These are phyloP conservation scores for Coemansia asiatica DNA, from an alignment of 192 early-diverging fungal genomes.

Conservation along the genomic window DNA sequence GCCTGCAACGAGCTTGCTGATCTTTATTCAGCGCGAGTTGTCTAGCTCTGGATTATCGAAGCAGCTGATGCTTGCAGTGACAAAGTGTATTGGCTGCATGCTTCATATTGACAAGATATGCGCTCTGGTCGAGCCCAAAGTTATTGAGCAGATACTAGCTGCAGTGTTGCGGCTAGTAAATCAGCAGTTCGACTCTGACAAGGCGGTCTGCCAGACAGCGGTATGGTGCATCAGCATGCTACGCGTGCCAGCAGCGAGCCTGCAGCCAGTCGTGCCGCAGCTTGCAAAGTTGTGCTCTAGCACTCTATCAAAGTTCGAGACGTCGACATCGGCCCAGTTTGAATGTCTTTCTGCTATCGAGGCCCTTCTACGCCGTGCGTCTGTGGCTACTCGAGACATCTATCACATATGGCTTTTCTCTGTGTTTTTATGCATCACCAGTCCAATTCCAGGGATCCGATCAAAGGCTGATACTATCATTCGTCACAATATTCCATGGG, in stretches of 20 bases:
- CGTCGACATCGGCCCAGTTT: conserved; percentile 34
- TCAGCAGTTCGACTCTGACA: conserved; percentile 19
- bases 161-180: conserved; percentile 5
- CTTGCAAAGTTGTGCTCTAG: conserved; percentile 16
- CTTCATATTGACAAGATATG: conserved; percentile 23
- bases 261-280: conserved; percentile 15
- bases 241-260: conserved; percentile 14
- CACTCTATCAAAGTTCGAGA: conserved; percentile 14
- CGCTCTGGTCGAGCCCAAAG: conserved; percentile 2
- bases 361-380: conserved; percentile 29
- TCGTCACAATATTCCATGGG: conserved; percentile 49
- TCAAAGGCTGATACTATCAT: conserved; percentile 44
- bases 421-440: conserved; percentile 35
- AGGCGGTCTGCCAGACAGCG: conserved; percentile 28
- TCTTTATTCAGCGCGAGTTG: conserved; percentile 29
- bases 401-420: conserved; percentile 40
- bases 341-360: conserved; percentile 45
- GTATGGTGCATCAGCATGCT: conserved; percentile 32
- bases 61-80: conserved; percentile 20
- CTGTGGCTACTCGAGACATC: conserved; percentile 24
- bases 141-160: conserved; percentile 8
- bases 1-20: conserved; percentile 8
- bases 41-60: neutral
- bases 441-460: conserved; percentile 39
- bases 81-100: conserved; percentile 34